Evolutionary conservation across 495 filamentous ascomycete genomes (phyloP).

Genomic region (Lophium mytilinum): DNA sequence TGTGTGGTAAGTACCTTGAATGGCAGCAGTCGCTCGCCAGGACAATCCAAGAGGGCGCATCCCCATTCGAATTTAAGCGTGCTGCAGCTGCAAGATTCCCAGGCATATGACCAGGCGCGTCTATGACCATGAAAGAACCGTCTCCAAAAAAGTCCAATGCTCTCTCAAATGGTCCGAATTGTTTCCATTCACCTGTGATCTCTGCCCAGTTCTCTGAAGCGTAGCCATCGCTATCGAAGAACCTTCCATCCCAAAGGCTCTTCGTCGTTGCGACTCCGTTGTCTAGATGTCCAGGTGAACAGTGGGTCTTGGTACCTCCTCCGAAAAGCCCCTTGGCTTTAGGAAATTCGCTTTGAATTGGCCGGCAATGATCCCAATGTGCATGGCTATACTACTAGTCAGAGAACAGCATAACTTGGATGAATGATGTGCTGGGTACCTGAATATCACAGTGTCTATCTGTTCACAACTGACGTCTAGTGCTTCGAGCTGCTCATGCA

Average conservation of each 20-base stretch:
- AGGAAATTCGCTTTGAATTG: constrained; percentile 18
- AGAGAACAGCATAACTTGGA: background rate
- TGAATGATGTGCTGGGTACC: background rate
- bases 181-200: constrained; percentile 13
- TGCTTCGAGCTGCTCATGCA: constrained; percentile 12
- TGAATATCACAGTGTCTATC: constrained; percentile 20
- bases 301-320: constrained; percentile 13
- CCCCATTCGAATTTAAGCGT: background rate
- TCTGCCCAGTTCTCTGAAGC: constrained; percentile 18
- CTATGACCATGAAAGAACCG: constrained; percentile 31
- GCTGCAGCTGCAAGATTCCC: constrained; percentile 27
- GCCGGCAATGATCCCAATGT: constrained; percentile 24
- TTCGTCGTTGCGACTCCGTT: background rate
- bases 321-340: constrained; percentile 21
- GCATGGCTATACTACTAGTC: constrained; percentile 9
- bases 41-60: constrained; percentile 12
- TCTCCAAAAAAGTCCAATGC: constrained; percentile 30
- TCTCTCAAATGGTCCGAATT: constrained; percentile 29
- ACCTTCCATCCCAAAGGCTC: constrained; percentile 18
- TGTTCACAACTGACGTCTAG: constrained; percentile 5
- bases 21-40: constrained; percentile 22
- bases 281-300: constrained; percentile 17
- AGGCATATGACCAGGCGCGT: constrained; percentile 29
- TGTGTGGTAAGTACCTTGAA: constrained; percentile 9
- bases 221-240: constrained; percentile 14